Conservation (phyloP, 1,284 basidiomycete genomes). For the Puccinia novopanici region DNA sequence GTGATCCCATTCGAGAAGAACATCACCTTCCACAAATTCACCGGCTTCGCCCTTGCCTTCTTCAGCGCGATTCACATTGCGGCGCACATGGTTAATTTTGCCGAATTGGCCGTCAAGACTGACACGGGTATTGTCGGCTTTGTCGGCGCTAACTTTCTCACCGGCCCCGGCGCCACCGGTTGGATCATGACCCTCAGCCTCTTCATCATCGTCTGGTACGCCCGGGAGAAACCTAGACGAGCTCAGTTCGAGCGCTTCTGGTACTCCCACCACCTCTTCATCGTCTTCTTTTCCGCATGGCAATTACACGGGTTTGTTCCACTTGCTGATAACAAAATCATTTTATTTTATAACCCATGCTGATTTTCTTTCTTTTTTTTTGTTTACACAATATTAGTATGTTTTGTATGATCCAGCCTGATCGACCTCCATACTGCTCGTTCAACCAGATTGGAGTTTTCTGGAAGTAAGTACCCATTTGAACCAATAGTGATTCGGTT, state of each 20-base stretch:
- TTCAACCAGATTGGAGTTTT: constrained; percentile 82
- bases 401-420: constrained; percentile 92
- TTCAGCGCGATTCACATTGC: constrained; percentile 71
- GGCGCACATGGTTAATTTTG: constrained; percentile 79
- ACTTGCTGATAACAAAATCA: neutral
- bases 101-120: constrained; percentile 58
- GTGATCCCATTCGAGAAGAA: constrained; percentile 68
- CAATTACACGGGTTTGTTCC: constrained; percentile 67
- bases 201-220: constrained; percentile 76
- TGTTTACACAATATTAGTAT: constrained; percentile 64
- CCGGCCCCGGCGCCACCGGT: constrained; percentile 76
- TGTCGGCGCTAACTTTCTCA: constrained; percentile 74
- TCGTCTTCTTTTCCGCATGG: constrained; percentile 85
- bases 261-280: constrained; percentile 72
- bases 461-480: constrained; percentile 69
- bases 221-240: constrained; percentile 73
- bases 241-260: constrained; percentile 80
- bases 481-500: neutral
- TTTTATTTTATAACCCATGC: neutral
- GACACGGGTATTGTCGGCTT: constrained; percentile 69
- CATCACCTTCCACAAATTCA: constrained; percentile 69
- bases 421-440: constrained; percentile 79
- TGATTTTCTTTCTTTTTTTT: constrained; percentile 34
- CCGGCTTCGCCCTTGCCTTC: constrained; percentile 79
- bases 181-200: constrained; percentile 81